These are phyloP conservation scores for Mortierella sp. DNA, from an alignment of 371 early-diverging fungal species.

Conservation along the genomic window DNA sequence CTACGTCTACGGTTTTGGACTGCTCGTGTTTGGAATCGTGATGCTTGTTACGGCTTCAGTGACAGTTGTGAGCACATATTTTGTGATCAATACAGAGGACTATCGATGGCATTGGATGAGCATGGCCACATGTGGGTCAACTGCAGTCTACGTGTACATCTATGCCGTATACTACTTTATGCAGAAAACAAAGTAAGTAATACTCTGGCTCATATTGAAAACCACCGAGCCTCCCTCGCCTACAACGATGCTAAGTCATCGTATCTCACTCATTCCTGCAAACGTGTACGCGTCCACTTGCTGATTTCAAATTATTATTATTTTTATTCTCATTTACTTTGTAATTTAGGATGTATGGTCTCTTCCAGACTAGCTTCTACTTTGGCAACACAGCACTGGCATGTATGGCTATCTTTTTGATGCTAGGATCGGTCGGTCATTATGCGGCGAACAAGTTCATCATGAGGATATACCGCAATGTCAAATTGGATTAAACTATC, in stretches of 20 bases:
- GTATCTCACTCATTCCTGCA: not conserved
- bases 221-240: too few species aligned
- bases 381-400: constrained; percentile 83
- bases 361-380: constrained; percentile 84
- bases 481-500: constrained; percentile 68
- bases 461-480: constrained; percentile 77
- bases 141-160: constrained; percentile 81
- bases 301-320: too few species aligned
- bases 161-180: constrained; percentile 85
- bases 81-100: constrained; percentile 85
- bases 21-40: constrained; percentile 79
- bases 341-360: constrained; percentile 78
- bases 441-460: constrained; percentile 71
- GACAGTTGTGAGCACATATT: constrained; percentile 82
- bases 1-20: constrained; percentile 87
- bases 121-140: constrained; percentile 82
- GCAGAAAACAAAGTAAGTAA: constrained; percentile 76
- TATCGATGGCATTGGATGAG: constrained; percentile 91
- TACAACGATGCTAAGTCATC: too few species aligned
- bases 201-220: too few species aligned
- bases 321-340: not conserved
- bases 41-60: constrained; percentile 81
- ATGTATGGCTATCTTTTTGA: constrained; percentile 74
- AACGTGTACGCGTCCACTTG: too few species aligned
- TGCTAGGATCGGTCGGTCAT: constrained; percentile 80